Evolutionary conservation across 2,329 filamentous ascomycete genomes (phyloP), one percentile per base, ranked within the genome.

Genomic region (Fonsecaea pugnacius): DNA sequence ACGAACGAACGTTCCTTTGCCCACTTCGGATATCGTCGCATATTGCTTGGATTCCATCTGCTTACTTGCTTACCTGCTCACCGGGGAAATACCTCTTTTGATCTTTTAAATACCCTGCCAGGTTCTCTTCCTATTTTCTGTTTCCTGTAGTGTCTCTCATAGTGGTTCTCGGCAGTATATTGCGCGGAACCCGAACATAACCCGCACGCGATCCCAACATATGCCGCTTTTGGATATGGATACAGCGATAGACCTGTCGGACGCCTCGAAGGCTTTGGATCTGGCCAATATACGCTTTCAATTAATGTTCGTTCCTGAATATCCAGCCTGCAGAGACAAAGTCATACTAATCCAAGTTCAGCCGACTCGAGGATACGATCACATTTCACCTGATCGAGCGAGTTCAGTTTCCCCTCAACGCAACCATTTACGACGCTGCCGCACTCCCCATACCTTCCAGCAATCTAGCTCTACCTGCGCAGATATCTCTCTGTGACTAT

Each of bases 301-400:
- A 78, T 82, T 97, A 67, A 96, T 96, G 93, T 96, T 79, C 78
- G 86, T 77, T 51, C 54, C 46, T 21, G 58, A 12, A 32, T 12
- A 7, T n/a, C 55, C 27, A 35, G 9, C 33, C 27, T 32, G 10
- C 21, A 21, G 35, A 46, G 33, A n/a, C 52, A 10, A 62, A 21
- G n/a, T 48, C 38, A 36, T 36, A 32, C 65, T 70, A 55, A 71
- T 51, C 46, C 12, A n/a, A n/a, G 40, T 54, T 56, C 73, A 99
- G 95, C 74, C 95, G 95, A 21, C 85, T 98, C 18, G 95, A 99
- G 81, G 95, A 99, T 75, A 98, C 94, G 67, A 98, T 99, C 75
- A 96, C 91, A 70, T 97, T 96, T 79, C 91, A 96, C 78, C 84
- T 99, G 43, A 98, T 98, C 74, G 95, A 99, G 80, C 89, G 95